These are phyloP conservation scores for Syncephalastrum monosporum DNA, from an alignment of 371 early-diverging fungal species.

Conservation along the genomic window DNA sequence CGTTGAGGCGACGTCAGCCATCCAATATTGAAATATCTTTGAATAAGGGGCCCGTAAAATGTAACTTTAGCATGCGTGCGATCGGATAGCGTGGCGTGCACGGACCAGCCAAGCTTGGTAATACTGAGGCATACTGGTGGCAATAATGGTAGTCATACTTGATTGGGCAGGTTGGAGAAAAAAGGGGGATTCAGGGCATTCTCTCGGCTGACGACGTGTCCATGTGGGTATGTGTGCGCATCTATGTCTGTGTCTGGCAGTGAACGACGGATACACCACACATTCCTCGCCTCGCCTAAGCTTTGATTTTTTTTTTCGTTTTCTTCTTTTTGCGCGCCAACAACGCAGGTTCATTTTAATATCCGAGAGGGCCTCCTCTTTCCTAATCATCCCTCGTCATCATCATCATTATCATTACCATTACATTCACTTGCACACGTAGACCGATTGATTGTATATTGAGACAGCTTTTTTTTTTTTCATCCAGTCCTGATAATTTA, in stretches of 20 bases:
- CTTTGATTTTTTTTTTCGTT: constrained; percentile 3
- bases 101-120: not conserved
- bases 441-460: not conserved
- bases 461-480: constrained; percentile 3
- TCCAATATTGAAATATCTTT: too few species aligned
- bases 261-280: not conserved
- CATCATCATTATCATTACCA: not conserved
- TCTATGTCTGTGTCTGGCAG: too few species aligned
- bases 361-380: constrained; percentile 5
- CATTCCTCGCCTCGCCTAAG: not conserved
- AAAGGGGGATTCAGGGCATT: too few species aligned
- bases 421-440: not conserved
- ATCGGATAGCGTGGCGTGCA: too few species aligned
- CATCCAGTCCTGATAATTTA: constrained; percentile 3
- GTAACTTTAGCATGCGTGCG: too few species aligned
- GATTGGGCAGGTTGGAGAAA: too few species aligned
- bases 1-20: too few species aligned
- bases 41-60: too few species aligned
- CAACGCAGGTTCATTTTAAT: not conserved
- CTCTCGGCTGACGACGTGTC: not conserved
- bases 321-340: constrained; percentile 1
- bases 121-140: not conserved
- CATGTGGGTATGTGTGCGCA: constrained; percentile 1
- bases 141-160: too few species aligned
- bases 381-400: not conserved